Base-by-base conservation (phyloP, 2,329 filamentous ascomycete species). In the Didymella arachidicola region DNA sequence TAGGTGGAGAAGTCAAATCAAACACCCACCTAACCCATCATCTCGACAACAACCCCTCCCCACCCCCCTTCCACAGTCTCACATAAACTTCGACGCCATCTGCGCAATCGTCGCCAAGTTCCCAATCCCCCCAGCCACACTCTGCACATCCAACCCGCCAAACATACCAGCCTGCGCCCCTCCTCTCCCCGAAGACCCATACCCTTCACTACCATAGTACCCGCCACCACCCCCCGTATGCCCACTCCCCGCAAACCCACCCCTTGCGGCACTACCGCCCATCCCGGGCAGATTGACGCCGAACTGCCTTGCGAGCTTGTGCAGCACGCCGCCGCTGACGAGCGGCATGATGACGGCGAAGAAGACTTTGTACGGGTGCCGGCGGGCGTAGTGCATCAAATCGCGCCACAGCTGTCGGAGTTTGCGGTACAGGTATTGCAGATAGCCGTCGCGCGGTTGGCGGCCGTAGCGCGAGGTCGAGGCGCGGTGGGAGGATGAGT, bases 311-410 rank as follows among this genome's bases (percentile, higher is more conserved):
- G 97, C 84, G 43, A 97, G 81, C 45, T 89, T 91, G 8, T 88
- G 88, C 65, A 97, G 79, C 27, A 91, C 89, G 30, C 94, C 94
- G 50, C 92, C 92, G 1, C 89, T 93, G 70, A 97, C 81, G 57
- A 98, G 83, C 10, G 94, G 94, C 85, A 97, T 87, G 70, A 97
- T 85, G 62, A 97, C 89, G 62, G 93, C 85, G 81, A 97, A 90
- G 81, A 97, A 91, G 46, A 96, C 91, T 79, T 96, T 96, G 73
- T 92, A 80, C 0, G 93, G 94, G 79, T 97, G 89, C 36, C 87
- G 84, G 74, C 91, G 89, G 70, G 91, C 90, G 79, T 94, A 96
- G 75, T 89, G 86, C 75, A 89, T 83, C 8, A 97, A 87, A 74
- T 96, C 89, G 71, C 90, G 89, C 57, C 97, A 80, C 62, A 97